These are phyloP conservation scores for Scutellaria minor DNA, from an alignment of 257 asterid species.

Conservation along the genomic window DNA sequence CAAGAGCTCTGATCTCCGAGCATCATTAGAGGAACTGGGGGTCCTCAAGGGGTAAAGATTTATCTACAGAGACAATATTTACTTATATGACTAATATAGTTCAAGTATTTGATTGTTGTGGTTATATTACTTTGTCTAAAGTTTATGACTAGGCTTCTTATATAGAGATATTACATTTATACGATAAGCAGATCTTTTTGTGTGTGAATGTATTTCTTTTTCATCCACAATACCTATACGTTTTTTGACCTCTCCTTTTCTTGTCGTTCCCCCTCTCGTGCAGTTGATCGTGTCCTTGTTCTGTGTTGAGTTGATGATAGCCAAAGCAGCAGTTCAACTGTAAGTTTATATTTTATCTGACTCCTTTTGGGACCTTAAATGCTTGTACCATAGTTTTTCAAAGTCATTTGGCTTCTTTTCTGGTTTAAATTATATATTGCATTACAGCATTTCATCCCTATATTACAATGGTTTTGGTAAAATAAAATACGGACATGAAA, in stretches of 20 bases:
- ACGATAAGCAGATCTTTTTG: no score
- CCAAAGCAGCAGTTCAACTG: no score
- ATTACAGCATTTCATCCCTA: background rate
- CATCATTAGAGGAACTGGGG: conserved; percentile 49
- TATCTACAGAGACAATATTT: background rate
- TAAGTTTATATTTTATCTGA: background rate
- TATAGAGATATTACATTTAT: no score
- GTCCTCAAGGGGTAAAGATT: conserved; percentile 48
- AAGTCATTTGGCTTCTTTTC: background rate
- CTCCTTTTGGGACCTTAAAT: background rate
- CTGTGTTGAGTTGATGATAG: no score
- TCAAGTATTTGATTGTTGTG: background rate
- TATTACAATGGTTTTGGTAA: background rate
- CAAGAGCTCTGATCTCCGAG: conserved; percentile 56
- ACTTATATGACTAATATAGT: conserved; percentile 3
- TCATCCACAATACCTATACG: no score
- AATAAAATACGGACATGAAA: background rate
- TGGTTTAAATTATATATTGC: background rate
- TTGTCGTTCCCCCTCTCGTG: no score
- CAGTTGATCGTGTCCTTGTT: no score
- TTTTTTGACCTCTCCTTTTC: no score
- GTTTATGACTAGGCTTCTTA: background rate
- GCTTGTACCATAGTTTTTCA: background rate
- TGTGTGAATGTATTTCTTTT: no score
- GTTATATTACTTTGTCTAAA: background rate